Percentiles rank a stretch among this genome's conserved stretches.
Conservation (phyloP, 306 rosid genomes). For the Elaeagnus macrophylla region DNA sequence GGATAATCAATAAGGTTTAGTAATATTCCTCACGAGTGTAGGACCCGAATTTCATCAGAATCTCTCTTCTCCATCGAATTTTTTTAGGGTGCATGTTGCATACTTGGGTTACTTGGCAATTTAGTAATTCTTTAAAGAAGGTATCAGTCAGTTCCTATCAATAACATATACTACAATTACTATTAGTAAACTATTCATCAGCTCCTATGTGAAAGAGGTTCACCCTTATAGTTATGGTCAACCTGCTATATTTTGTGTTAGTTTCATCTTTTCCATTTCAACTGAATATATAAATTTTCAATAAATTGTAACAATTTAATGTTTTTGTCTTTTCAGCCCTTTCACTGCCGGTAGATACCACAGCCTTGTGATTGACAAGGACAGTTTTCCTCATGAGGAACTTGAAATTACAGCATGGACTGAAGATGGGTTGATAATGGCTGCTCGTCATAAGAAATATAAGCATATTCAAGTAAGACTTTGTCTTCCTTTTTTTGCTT, state of each 20-base stretch:
- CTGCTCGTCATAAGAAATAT: conserved; percentile 82
- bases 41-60: no score
- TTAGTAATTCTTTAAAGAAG: no score
- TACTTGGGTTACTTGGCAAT: no score
- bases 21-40: no score
- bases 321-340: conserved; percentile 45
- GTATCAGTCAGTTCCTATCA: no score
- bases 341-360: conserved; percentile 91
- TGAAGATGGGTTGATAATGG: conserved; percentile 93
- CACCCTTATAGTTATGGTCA: not conserved
- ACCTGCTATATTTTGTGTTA: not conserved
- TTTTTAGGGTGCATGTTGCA: no score
- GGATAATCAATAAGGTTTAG: no score
- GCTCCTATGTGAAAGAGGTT: not conserved
- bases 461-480: conserved; percentile 57
- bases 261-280: not conserved
- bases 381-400: conserved; percentile 72
- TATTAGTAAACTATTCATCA: not conserved
- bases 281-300: not conserved
- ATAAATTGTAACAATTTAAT: not conserved
- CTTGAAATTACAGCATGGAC: conserved; percentile 91
- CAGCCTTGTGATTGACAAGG: conserved; percentile 88
- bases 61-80: no score
- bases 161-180: no score
- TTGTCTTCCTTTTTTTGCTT: conserved; percentile 6